A percentile compares a stretch with the other conserved stretches of the same genome.
phyloP scores from a whole-genome alignment of 2,329 filamentous ascomycete species.

The Colletotrichum sp. region DNA sequence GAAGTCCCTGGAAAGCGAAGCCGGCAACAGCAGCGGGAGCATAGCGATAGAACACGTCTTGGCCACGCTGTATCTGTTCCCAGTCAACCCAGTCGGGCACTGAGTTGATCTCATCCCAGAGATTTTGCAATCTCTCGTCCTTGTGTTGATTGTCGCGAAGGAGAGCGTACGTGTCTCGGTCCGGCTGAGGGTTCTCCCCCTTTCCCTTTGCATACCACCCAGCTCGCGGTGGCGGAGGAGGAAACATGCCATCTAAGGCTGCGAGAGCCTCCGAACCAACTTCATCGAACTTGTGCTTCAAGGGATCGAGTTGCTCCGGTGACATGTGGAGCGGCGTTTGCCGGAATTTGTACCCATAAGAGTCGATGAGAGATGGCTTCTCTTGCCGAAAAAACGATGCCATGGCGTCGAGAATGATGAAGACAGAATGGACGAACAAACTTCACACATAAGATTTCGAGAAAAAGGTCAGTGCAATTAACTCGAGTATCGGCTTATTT shows the following conservation, averaged over 20 bases:
- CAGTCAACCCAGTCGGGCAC: constrained; percentile 69
- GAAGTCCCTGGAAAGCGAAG: constrained; percentile 36
- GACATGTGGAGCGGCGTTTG: background rate
- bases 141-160: constrained; percentile 39
- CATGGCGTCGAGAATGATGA: background rate
- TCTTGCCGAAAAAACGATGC: background rate
- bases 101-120: constrained; percentile 63
- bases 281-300: background rate
- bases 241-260: background rate
- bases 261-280: background rate
- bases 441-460: background rate
- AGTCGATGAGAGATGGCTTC: background rate
- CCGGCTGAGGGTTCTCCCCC: background rate
- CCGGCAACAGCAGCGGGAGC: constrained; percentile 63
- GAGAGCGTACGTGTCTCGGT: background rate
- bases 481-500: background rate
- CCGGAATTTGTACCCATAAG: background rate
- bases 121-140: constrained; percentile 45
- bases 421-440: background rate
- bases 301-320: background rate
- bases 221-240: background rate
- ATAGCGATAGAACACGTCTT: constrained; percentile 67
- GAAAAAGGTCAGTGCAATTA: background rate
- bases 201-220: background rate
- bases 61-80: constrained; percentile 65